Evolutionary conservation across 1,284 basidiomycete species (phyloP), one percentile per base, ranked within the genome.

Genomic region (Cryptococcus sp.): DNA sequence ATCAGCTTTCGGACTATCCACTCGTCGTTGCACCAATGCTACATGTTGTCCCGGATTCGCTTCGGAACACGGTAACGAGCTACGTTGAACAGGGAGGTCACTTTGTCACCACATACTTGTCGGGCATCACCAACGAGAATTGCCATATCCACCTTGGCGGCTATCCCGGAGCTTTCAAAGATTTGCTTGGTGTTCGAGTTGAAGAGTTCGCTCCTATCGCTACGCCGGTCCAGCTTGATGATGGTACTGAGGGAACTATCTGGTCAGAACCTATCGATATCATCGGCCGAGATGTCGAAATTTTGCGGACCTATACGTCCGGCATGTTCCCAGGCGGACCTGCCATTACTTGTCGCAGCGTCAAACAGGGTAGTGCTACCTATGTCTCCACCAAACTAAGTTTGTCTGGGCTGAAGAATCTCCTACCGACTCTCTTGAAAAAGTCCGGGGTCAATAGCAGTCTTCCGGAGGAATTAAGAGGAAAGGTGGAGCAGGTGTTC

Each of bases 41-140:
- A n/a, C 43, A 56, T 39, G 21, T 52, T 25, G 46, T 56, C 42
- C 39, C 43, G 24, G 47, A 48, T 18, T 18, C 34, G 13, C 45
- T 52, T 18, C 24, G 42, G n/a, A 19, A 41, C 18, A 11, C 16
- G 4, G 19, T 56, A 37, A 21, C 23, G 18, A 24, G 37, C 3
- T 56, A 49, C 48, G 54, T 56, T 25, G 34, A 52, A 21, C 23
- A 52, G 7, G 54, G 54, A 23, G 54, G 54, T 22, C 54, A 56
- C 40, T 48, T 56, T 24, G 32, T 56, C 24, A 51, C 54, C 2
- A 56, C 53, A 37, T 56, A 52, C 54, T 56, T 46, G 28, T 56
- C 54, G 4, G 54, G 54, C 7, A 52, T 52, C 25, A 49, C 51
- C 50, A 43, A 56, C 23, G 48, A 48, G 48, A 46, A 56, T 19